Evolutionary conservation across 768 basidiomycete species (phyloP), one percentile per base, ranked within the genome.

Genomic region (Candolleomyces aberdarensis): DNA sequence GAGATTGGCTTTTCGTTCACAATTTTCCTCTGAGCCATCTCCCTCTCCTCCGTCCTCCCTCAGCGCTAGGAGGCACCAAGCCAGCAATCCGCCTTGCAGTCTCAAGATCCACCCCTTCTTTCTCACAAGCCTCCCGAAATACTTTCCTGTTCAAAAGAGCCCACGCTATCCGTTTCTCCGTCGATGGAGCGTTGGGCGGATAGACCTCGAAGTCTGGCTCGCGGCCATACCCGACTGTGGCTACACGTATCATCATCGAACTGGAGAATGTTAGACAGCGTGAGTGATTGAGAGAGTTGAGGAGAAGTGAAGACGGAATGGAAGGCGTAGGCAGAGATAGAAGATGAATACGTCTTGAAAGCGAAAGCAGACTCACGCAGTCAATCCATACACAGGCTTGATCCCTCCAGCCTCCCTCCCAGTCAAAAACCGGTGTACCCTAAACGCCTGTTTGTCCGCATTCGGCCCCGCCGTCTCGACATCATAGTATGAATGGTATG

Each of bases 321-420:
- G 26, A 26, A 26, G 26, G 26, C 26, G 26, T 2, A 26, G 39
- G 48, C 19, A 31, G 17, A 29, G 36, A 58, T 0, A 46, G 11
- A 19, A 58, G 22, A 14, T 44, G 36, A 31, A 10, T 44, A 55
- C 46, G 49, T 26, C 20, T 50, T 29, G 44, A 41, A 22, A 55
- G 13, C 11, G 14, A n/a, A 60, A 17, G 8, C 15, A 36, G 6
- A 82, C 89, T 63, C 70, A 95, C 92, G 93, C 86, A 31, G 94
- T 96, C 9, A 96, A 74, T 8, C 94, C 94, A 65, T 86, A 92
- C 0, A 96, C 84, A n/a, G 94, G 94, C 67, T 93, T 95, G 14
- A 92, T 83, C 0, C 94, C 93, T 14, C 87, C 86, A 2, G 82
- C 85, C 70, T 96, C 94, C 46, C 93, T 77, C 0, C 94, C 94